These are phyloP conservation scores for Acidiella bohemica DNA, from an alignment of 495 filamentous ascomycete genomes.

Conservation along the genomic window DNA sequence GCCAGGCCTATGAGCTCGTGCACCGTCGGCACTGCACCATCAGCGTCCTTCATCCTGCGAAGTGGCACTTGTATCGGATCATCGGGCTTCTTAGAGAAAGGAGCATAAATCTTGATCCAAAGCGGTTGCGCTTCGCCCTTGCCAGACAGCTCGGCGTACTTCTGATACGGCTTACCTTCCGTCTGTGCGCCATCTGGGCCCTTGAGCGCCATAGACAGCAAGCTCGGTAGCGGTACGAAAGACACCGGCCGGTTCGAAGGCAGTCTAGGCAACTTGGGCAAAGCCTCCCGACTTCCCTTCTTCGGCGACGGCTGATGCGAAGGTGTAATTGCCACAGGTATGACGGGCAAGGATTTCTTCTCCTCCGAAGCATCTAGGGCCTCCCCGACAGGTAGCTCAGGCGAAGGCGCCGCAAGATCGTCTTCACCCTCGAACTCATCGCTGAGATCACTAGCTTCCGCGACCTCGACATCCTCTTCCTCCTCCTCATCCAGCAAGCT, in stretches of 20 bases:
- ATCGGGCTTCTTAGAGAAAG: slow-evolving; percentile 60
- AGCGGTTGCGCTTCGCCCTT: slow-evolving; percentile 73
- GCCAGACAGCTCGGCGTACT: slow-evolving; percentile 73
- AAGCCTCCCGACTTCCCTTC: slow-evolving; percentile 42
- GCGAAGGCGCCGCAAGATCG: slow-evolving; percentile 45
- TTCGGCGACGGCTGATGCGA: slow-evolving; percentile 38
- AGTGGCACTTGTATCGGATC: slow-evolving; percentile 68
- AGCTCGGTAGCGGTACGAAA: slow-evolving; percentile 62
- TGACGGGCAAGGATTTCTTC: slow-evolving; percentile 27
- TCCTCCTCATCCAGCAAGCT: slow-evolving; percentile 33
- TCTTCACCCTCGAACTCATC: slow-evolving; percentile 59
- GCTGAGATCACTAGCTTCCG: slow-evolving; percentile 47
- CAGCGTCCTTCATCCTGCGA: slow-evolving; percentile 52
- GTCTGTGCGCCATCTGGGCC: slow-evolving; percentile 37
- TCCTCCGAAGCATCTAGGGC: slow-evolving; percentile 7
- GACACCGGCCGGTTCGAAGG: slow-evolving; percentile 88
- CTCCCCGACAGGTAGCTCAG: slow-evolving; percentile 36
- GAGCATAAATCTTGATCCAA: slow-evolving; percentile 72
- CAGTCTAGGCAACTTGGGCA: slow-evolving; percentile 56
- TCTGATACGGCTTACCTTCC: slow-evolving; percentile 60
- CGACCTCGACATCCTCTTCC: slow-evolving; percentile 32
- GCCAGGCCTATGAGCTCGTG: slow-evolving; percentile 81
- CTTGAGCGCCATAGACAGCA: slow-evolving; percentile 57
- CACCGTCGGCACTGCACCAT: slow-evolving; percentile 64
- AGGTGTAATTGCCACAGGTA: slow-evolving; percentile 19